Conservation (phyloP, 1,284 basidiomycete genomes). For the Papiliotrema fonsecae region DNA sequence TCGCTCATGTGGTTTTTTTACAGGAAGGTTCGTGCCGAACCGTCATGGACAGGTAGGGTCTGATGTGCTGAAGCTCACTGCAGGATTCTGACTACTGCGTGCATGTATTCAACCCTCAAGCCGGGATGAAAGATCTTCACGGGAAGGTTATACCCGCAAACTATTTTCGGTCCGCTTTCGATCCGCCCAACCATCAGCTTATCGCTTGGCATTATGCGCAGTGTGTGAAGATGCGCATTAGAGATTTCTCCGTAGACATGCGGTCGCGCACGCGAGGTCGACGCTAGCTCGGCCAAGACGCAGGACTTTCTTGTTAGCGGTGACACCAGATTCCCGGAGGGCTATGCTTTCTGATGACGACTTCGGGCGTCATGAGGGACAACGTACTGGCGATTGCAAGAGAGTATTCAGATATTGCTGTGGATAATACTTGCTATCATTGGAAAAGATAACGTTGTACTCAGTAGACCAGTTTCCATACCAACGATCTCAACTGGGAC, state of each 20-base stretch:
- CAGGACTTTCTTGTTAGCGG: too few species aligned
- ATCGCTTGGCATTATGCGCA: constrained; percentile 1
- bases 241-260: background rate
- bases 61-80: background rate
- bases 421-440: too few species aligned
- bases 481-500: too few species aligned
- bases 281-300: background rate
- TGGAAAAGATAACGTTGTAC: too few species aligned
- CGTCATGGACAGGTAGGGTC: background rate
- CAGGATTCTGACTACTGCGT: background rate
- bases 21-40: background rate
- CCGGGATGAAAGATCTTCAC: background rate
- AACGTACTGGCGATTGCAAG: too few species aligned
- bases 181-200: background rate
- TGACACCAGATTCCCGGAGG: too few species aligned
- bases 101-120: background rate
- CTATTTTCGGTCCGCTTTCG: background rate
- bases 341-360: too few species aligned
- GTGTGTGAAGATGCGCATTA: background rate
- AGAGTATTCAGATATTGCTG: too few species aligned
- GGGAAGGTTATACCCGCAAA: background rate
- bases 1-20: background rate
- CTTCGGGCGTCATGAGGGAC: too few species aligned
- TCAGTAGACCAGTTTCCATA: too few species aligned
- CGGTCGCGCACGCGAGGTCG: background rate